phyloP scores from a whole-genome alignment of 169 alveolate species.

The Plasmodium blacklocki region DNA sequence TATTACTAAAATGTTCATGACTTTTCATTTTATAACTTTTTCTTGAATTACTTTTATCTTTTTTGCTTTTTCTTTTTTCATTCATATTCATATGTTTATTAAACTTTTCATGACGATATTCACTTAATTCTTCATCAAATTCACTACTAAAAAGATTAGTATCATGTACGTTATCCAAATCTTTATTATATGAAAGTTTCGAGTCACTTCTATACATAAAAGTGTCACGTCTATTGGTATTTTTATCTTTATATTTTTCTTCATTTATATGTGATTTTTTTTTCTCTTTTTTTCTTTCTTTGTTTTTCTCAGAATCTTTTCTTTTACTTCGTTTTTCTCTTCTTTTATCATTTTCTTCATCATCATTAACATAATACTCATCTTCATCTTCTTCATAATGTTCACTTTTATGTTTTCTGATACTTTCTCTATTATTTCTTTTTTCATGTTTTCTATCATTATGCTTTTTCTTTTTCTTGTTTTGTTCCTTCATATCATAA shows the following conservation, averaged over 20 bases:
- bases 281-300: slow-evolving; percentile 21
- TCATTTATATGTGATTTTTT: slow-evolving; percentile 14
- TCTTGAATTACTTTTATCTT: neutral
- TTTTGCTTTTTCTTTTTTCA: slow-evolving; percentile 30
- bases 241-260: slow-evolving; percentile 31
- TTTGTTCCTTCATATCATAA: neutral
- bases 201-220: slow-evolving; percentile 14
- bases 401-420: slow-evolving; percentile 19
- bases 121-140: slow-evolving; percentile 26
- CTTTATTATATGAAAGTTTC: slow-evolving; percentile 27
- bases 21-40: no score
- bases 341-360: slow-evolving; percentile 5
- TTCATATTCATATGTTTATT: neutral
- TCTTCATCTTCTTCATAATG: slow-evolving; percentile 22
- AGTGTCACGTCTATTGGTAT: slow-evolving; percentile 15
- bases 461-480: slow-evolving; percentile 20
- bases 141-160: slow-evolving; percentile 32
- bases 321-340: slow-evolving; percentile 35
- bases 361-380: slow-evolving; percentile 20
- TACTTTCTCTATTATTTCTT: slow-evolving; percentile 15
- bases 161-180: slow-evolving; percentile 2
- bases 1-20: neutral
- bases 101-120: neutral
- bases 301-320: slow-evolving; percentile 38
- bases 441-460: slow-evolving; percentile 2